These are phyloP conservation scores for Daldinia childiae DNA, from an alignment of 495 filamentous ascomycete genomes.

Conservation along the genomic window DNA sequence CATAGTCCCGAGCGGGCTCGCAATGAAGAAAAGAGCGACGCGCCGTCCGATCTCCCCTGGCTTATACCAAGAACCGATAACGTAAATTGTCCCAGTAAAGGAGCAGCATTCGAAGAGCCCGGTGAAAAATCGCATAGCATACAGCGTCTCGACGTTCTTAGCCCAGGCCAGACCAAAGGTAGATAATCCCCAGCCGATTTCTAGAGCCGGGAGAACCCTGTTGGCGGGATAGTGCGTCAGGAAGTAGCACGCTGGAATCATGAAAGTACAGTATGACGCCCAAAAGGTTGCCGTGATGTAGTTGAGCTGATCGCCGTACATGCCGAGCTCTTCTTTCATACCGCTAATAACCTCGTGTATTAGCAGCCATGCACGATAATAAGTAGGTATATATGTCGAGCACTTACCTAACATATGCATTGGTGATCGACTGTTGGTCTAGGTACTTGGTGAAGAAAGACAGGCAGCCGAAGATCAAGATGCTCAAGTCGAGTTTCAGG, in stretches of 20 bases:
- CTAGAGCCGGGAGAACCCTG: conserved; percentile 45
- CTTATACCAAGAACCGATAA: conserved; percentile 47
- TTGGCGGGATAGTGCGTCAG: conserved; percentile 47
- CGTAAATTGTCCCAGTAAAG: conserved; percentile 44
- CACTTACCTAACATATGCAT: conserved; percentile 51
- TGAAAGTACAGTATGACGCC: conserved; percentile 52
- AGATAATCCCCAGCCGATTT: conserved; percentile 49
- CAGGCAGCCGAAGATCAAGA: conserved; percentile 49
- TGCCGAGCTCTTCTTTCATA: conserved; percentile 47
- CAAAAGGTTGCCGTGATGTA: conserved; percentile 52
- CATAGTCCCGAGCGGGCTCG: conserved; percentile 45
- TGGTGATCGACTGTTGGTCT: conserved; percentile 49
- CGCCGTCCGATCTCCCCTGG: conserved; percentile 42
- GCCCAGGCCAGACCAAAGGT: conserved; percentile 45
- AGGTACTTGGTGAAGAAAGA: conserved; percentile 53
- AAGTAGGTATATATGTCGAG: conserved; percentile 2
- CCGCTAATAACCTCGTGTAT: conserved; percentile 25
- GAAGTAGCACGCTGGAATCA: conserved; percentile 55
- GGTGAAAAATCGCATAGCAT: conserved; percentile 55
- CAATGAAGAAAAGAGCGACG: conserved; percentile 48
- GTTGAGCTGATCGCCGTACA: conserved; percentile 47
- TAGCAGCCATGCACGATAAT: not conserved
- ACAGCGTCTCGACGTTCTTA: conserved; percentile 41
- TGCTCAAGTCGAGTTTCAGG: conserved; percentile 48
- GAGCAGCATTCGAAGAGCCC: conserved; percentile 58